A percentile compares a stretch with the other conserved stretches of the same genome.
Evolutionary conservation across 257 asterid species (phyloP).

Genomic region (Oldenlandia corymbosa): DNA sequence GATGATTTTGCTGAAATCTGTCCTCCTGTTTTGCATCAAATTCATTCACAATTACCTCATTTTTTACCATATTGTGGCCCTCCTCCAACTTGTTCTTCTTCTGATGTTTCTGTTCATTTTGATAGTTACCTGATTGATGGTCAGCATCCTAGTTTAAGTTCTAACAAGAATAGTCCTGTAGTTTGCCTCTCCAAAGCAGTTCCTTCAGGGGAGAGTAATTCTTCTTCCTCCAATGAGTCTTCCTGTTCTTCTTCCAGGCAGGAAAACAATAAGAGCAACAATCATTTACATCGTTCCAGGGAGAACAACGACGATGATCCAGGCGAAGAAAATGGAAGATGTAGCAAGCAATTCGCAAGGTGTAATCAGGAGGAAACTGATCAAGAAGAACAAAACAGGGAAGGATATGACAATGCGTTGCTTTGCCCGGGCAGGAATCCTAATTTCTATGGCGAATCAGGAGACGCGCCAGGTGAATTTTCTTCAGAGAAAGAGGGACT

Average conservation of each 20-base stretch:
- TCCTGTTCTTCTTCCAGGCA: background rate
- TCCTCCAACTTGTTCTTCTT: too few species aligned
- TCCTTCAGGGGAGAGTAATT: constrained; percentile 5
- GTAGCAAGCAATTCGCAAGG: constrained; percentile 38
- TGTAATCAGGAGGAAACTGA: constrained; percentile 20
- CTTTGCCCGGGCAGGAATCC: constrained; percentile 59
- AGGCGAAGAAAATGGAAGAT: constrained; percentile 8
- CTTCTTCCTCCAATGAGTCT: too few species aligned
- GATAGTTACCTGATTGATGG: background rate
- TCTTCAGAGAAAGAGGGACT: constrained; percentile 21
- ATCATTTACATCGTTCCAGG: constrained; percentile 9
- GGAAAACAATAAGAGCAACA: constrained; percentile 15
- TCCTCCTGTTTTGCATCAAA: background rate
- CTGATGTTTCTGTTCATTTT: too few species aligned
- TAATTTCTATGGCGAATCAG: constrained; percentile 32
- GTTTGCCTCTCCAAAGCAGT: too few species aligned
- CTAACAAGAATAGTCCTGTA: too few species aligned
- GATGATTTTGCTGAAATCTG: constrained; percentile 10
- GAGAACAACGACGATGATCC: constrained; percentile 12
- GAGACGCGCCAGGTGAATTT: background rate
- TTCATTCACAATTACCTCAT: background rate
- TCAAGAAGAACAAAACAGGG: constrained; percentile 20
- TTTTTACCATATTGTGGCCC: background rate
- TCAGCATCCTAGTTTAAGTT: background rate
- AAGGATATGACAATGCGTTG: constrained; percentile 46